These are phyloP conservation scores for Isatis lusitanica DNA, from an alignment of 441 rosid genomes.

Conservation along the genomic window DNA sequence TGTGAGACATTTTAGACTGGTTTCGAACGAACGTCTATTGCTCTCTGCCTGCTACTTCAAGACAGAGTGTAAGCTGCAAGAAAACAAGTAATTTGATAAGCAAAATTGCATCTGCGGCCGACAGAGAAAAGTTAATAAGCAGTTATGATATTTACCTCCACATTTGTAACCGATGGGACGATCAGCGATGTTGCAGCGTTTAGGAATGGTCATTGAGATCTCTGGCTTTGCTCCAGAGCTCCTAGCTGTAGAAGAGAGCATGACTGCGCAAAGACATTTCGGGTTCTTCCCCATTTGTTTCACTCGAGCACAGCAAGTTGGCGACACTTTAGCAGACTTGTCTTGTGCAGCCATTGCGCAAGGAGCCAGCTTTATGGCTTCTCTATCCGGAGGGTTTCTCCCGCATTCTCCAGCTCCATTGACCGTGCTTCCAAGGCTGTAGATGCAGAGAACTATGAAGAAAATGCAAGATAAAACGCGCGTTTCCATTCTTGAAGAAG, in stretches of 20 bases:
- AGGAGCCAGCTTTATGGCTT: constrained; percentile 80
- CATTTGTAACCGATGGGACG: constrained; percentile 90
- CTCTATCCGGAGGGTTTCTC: constrained; percentile 63
- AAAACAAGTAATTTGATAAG: constrained; percentile 17
- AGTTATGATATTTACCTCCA: constrained; percentile 50
- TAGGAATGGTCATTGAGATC: constrained; percentile 81
- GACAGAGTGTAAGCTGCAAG: constrained; percentile 76
- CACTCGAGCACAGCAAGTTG: constrained; percentile 68
- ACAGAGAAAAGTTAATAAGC: background rate
- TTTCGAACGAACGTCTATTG: background rate
- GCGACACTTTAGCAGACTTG: constrained; percentile 49
- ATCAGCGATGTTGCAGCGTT: constrained; percentile 72
- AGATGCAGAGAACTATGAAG: constrained; percentile 39
- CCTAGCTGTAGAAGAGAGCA: constrained; percentile 82
- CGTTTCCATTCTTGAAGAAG: constrained; percentile 37
- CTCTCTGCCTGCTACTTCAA: constrained; percentile 39
- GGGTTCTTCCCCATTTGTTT: constrained; percentile 77
- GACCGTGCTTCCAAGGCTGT: constrained; percentile 40
- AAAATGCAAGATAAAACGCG: constrained; percentile 41
- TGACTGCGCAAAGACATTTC: constrained; percentile 76
- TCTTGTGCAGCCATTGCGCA: constrained; percentile 70
- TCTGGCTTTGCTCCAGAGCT: constrained; percentile 70
- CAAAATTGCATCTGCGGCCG: background rate
- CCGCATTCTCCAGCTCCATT: constrained; percentile 83
- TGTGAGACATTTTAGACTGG: constrained; percentile 1